Evolutionary conservation across 2,329 filamentous ascomycete species (phyloP), one percentile per base, ranked within the genome.

Genomic region (Lasiodiplodia sp.): DNA sequence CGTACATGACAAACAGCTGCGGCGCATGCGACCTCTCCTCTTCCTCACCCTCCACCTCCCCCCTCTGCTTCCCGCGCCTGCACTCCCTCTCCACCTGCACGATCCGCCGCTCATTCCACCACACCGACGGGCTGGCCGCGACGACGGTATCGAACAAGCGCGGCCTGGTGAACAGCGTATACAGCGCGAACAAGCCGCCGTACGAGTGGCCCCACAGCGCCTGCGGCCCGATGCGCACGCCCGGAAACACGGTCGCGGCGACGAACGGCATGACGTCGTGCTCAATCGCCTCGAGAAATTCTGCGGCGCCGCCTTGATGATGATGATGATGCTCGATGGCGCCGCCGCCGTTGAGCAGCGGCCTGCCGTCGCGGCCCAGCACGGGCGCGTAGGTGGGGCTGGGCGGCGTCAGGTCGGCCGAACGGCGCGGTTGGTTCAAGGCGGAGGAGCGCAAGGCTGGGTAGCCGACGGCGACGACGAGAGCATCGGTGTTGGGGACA

Each of bases 141-240:
- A 85, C 77, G 69, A 81, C 84, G 8, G 77, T 79, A 66, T 85
- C 77, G 66, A 86, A 86, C 2, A 80, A 74, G 1, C 73, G 71
- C 0, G 82, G 80, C 4, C 77, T 74, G 0, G 77, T 81, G 66
- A 82, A 81, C 10, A 86, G 75, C 0, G 80, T 75, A 69, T 85
- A 82, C 3, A 86, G 76, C 0, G 79, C 75, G 57, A 86, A 86
- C 0, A 86, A 74, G 0, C 83, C 85, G 2, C 83, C 84, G 31
- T 83, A 85, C 0, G 84, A 86, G 68, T 86, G 84, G 0, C 84
- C 84, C 51, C 81, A 85, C 0, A 86, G 74, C 0, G 82, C 84
- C 60, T 82, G 47, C 4, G 47, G 64, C n/a, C 23, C 47, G n/a
- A 25, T 21, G 23, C n/a, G 11, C 49, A 52, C 49, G n/a, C 3